Base-by-base conservation (phyloP, 2,329 filamentous ascomycete genomes). In the Aspergillus luchuensis region DNA sequence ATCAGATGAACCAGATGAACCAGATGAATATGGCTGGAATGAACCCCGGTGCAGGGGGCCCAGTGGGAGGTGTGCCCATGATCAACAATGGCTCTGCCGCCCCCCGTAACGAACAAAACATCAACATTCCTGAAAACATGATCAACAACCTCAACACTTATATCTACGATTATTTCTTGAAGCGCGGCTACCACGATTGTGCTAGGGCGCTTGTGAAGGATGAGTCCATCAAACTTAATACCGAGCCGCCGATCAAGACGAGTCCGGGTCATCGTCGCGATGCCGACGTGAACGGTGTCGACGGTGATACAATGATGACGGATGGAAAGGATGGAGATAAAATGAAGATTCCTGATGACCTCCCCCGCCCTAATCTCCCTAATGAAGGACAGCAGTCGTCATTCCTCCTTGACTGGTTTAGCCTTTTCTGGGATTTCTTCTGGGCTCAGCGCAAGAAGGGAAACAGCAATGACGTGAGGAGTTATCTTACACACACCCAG, bases 371-470 rank as follows among this genome's bases (percentile, higher is more conserved):
- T 15, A 75, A 69, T 57, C 69, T 86, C 6, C 89, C 92, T 11
- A 87, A 87, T 64, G 81, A 78, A 62, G 62, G 84, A 84, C 57
- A 90, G 89, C 70, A 90, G 86, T 63, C 74, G 0, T 91, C 91
- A 25, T 98, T 99, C 72, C 82, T 99, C n/a, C 90, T 92, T 68
- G 95, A 98, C 72, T 99, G 95, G 95, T 99, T 96, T 81, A 91
- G 89, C 72, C 85, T 97, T 56, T 99, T 99, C 77, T 98, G 92
- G 92, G 95, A 99, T 71, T 92, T 98, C 69, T 96, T 91, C 78
- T 88, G 88, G 72, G 91, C 92, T 58, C 91, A 94, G 73, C 90
- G 91, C 71, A 86, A 84, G 70, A 89, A 87, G 75, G 86, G 85
- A 57, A 84, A 84, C 58, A 88, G 83, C 72, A 77, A 80, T 25